Evolutionary conservation across 768 basidiomycete species (phyloP), one percentile per base, ranked within the genome.

Genomic region (Dioszegia hungarica): DNA sequence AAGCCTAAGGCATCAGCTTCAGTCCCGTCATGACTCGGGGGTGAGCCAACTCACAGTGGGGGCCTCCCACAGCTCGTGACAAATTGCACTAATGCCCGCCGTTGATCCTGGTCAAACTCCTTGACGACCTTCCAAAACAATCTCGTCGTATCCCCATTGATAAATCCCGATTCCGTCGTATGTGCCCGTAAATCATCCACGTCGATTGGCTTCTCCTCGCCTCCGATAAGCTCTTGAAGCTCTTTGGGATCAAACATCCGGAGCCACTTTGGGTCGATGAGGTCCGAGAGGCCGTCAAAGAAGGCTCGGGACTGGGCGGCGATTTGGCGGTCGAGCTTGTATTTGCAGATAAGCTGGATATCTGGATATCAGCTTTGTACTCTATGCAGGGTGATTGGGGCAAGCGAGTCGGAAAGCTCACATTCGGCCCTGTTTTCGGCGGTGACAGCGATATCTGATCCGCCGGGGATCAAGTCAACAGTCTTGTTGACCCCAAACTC

Each of bases 231-330:
- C 45, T 94, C 86, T 72, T 92, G 91, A 3, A 97, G 80, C 75
- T 98, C 95, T 71, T 90, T 88, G 63, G 94, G 93, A 74, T 97
- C 94, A 78, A 98, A 99, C 89, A 98, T 93, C 41, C 90, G 89
- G 60, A 66, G 59, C 70, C 70, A 74, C 66, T 89, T 88, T 0
- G 84, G 84, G 59, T 94, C 87, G 68, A 98, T 88, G 78, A 98
- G 88, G 62, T 93, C 90, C 15, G 86, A 86, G 40, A 99, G 78
- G 0, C 95, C 95, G 53, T 90, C 85, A 62, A 97, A 95, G 79
- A 99, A 79, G 0, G 80, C 79, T 34, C 72, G 62, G 43, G 73
- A 77, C 77, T 94, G 91, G 48, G 79, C 73, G 70, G 85, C 85
- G 68, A 99, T 95, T 76, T 98, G 93, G 67, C 82, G 85, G 70